Base-by-base conservation (phyloP, 441 rosid species). In the Pelargonium fulgidum region DNA sequence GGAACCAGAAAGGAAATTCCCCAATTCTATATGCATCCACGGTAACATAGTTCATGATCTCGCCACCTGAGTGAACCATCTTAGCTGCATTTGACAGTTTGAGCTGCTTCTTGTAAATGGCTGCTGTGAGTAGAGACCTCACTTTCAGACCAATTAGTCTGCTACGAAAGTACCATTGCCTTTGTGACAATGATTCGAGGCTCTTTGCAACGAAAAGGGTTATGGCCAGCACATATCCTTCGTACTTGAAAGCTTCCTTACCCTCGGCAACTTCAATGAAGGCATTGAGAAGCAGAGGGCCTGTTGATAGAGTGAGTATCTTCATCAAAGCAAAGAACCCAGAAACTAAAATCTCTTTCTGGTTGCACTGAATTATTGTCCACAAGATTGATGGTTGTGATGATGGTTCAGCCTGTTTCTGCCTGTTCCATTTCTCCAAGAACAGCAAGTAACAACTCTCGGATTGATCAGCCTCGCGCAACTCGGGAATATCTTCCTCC, bases 1-100 rank as follows among this genome's bases (percentile, higher is more conserved):
- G 99, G 74, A 89, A 85, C 99, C 98, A 94, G 73, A 83, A 94
- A 1, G 99, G 96, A 68, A 92, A 94, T 36, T 94, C 99, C 3
- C 99, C 99, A 14, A 94, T 86, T 69, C 97, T 80, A 47, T 90
- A 92, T 12, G 99, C 97, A 86, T 94, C 99, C 0, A 90, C 95
- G 0, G 93, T 85, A 1, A 91, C 96, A 71, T 90, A 94, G 80
- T 92, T 94, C 89, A 88, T 86, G 48, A 92, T 86, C 85, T 94
- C 97, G 11, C 99, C 86, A 0, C 93, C 85, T 0, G 99, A 89
- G 79, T 94, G 99, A 48, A 76, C 73, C 82, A 85, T 14, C 71
- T 89, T 82, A 36, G 92, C 86, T 26, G 93, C 80, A 70, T 89
- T 95, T 47, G 94, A 90, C 72, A 95, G 70, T 70, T 89, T 83